Evolutionary conservation across 2,329 filamentous ascomycete species (phyloP), one percentile per base, ranked within the genome.

Genomic region (Fusarium abutilonis): DNA sequence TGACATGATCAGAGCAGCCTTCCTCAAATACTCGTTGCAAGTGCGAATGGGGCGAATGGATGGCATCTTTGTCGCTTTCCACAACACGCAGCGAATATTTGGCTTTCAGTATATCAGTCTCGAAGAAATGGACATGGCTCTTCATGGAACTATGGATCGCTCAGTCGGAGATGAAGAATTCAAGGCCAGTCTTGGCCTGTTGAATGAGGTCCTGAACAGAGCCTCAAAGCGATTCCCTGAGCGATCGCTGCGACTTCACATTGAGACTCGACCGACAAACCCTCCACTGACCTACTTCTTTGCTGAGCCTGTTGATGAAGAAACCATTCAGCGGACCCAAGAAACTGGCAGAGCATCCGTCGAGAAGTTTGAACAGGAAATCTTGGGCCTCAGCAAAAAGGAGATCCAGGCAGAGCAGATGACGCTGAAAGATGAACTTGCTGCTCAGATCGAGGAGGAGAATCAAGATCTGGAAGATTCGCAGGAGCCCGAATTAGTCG

Each of bases 1-100:
- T 74, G 95, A 99, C 75, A 96, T 99, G 93, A 94, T 96, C 57
- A 86, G 96, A 49, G 86, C 93, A 1, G 95, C 94, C 0, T 94
- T 99, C 78, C 80, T 99, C 52, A 99, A 99, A 73, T 99, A 99
- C 75, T 97, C 93, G 9, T 82, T 99, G 28, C 95, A 99, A 77
- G 96, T 94, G 26, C 91, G 95, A 40, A 96, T 99, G 86, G 95
- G 96, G 15, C 88, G 93, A 45, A 99, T 99, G 96, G 94, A 99
- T 73, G 95, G 95, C 50, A 97, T 98, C 45, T 99, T 98, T 72
- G 91, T 98, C 19, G 95, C 95, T 3, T 99, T 88, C 74, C 95
- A 99, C 80, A 99, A 99, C 74, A 91, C 93, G 3, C 84, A 93
- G 76, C 90, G 93, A 52, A 96, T 99, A 45, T 99, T 99, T 73